Evolutionary conservation across 345 rosid species (phyloP).

Genomic region (Pseudoturritis turrita): DNA sequence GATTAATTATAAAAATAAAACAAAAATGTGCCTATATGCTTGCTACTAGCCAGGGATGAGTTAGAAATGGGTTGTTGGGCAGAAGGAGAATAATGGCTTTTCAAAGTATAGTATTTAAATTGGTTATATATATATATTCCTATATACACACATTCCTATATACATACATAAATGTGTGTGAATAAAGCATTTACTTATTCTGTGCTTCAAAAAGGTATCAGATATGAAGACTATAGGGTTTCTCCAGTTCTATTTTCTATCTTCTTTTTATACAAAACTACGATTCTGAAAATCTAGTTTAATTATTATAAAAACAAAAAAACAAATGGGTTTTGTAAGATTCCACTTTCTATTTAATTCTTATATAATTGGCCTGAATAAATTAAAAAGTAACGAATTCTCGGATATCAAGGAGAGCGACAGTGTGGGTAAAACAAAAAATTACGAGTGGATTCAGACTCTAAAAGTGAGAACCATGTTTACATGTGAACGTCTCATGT

Average conservation of each 20-base stretch:
- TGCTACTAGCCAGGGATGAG: constrained; percentile 17
- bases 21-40: constrained; percentile 14
- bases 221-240: constrained; percentile 27
- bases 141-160: constrained; percentile 25
- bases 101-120: constrained; percentile 12
- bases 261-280: constrained; percentile 23
- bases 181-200: constrained; percentile 33
- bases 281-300: constrained; percentile 19
- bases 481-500: not conserved
- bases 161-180: constrained; percentile 30
- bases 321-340: not conserved
- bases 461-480: constrained; percentile 8
- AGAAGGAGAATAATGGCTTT: constrained; percentile 21
- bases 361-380: constrained; percentile 14
- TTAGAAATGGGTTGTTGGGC: constrained; percentile 27
- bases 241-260: constrained; percentile 25
- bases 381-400: constrained; percentile 14
- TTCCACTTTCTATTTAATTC: constrained; percentile 15
- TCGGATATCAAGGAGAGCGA: constrained; percentile 32
- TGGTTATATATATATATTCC: not conserved
- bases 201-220: constrained; percentile 34
- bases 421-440: constrained; percentile 18
- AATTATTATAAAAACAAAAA: not conserved
- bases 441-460: not conserved
- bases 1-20: not conserved